Conservation (phyloP, 2,329 filamentous ascomycete species). For the Microdochium trichocladiopsis region DNA sequence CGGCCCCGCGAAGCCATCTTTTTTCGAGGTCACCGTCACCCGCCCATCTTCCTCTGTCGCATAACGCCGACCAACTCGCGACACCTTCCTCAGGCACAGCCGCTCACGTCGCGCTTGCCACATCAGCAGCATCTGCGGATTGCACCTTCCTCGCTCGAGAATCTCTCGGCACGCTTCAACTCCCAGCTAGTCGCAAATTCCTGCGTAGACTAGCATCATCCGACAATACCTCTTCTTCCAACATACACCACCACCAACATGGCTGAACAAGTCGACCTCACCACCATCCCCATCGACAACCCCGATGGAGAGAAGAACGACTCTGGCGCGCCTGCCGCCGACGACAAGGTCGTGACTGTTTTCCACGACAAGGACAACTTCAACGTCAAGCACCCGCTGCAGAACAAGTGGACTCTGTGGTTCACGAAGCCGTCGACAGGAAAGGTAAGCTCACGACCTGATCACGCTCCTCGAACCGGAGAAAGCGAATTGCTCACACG, state of each 20-base stretch:
- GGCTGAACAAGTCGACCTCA: slow-evolving; percentile 57
- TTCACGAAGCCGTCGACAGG: slow-evolving; percentile 97
- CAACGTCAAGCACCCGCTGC: slow-evolving; percentile 97
- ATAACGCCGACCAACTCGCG: background rate
- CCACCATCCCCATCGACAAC: slow-evolving; percentile 57
- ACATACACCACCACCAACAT: slow-evolving; percentile 19
- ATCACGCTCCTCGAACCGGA: background rate
- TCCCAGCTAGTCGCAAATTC: background rate
- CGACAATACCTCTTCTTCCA: background rate
- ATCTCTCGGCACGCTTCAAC: background rate
- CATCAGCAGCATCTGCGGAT: background rate
- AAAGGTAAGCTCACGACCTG: slow-evolving; percentile 55
- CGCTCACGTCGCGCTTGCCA: background rate
- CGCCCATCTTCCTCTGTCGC: background rate
- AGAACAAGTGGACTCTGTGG: slow-evolving; percentile 98
- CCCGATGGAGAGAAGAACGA: slow-evolving; percentile 53
- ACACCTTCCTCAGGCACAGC: background rate
- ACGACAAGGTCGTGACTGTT: slow-evolving; percentile 72
- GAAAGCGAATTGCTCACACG: slow-evolving; percentile 6
- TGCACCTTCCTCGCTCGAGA: background rate
- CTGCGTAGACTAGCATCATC: background rate
- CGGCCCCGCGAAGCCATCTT: background rate
- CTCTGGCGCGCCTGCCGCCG: slow-evolving; percentile 38
- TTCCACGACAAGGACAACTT: slow-evolving; percentile 99
- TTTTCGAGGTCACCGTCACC: background rate